Evolutionary conservation across 2,329 filamentous ascomycete genomes (phyloP).

Genomic region (Talaromyces rugulosus): DNA sequence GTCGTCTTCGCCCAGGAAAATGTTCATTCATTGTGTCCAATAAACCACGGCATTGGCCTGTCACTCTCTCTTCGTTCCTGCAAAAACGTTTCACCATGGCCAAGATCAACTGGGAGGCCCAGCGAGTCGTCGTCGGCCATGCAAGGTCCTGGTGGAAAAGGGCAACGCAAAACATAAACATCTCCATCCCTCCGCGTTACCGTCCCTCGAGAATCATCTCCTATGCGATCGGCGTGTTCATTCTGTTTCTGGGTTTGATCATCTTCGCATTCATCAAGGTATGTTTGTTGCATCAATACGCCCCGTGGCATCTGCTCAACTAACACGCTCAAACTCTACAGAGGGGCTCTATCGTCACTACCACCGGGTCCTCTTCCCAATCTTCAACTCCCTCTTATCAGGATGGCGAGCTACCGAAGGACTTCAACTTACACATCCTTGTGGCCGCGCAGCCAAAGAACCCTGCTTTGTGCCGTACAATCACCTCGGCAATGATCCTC

Average conservation of each 20-base stretch:
- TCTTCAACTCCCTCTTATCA: conserved; percentile 11
- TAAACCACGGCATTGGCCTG: neutral
- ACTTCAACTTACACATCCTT: conserved; percentile 50
- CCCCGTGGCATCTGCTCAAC: neutral
- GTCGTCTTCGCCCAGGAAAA: conserved; percentile 16
- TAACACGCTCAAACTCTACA: neutral
- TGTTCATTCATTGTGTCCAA: neutral
- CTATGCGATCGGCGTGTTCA: neutral
- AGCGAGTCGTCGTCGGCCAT: neutral
- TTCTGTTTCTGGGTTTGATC: neutral
- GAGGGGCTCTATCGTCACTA: neutral
- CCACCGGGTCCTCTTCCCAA: neutral
- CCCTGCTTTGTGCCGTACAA: conserved; percentile 52
- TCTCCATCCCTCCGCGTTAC: neutral
- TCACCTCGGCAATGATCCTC: conserved; percentile 55
- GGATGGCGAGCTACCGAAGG: conserved; percentile 27
- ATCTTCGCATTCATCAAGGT: neutral
- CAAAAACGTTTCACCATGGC: neutral
- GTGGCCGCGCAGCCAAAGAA: conserved; percentile 48
- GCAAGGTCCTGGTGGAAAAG: neutral
- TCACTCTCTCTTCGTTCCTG: neutral
- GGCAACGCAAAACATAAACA: neutral
- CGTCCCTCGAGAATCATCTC: conserved; percentile 17
- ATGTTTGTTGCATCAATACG: neutral
- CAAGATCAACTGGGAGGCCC: neutral